phyloP scores from a whole-genome alignment of 2,329 filamentous ascomycete species.

The Aaosphaeria pasadenensis region DNA sequence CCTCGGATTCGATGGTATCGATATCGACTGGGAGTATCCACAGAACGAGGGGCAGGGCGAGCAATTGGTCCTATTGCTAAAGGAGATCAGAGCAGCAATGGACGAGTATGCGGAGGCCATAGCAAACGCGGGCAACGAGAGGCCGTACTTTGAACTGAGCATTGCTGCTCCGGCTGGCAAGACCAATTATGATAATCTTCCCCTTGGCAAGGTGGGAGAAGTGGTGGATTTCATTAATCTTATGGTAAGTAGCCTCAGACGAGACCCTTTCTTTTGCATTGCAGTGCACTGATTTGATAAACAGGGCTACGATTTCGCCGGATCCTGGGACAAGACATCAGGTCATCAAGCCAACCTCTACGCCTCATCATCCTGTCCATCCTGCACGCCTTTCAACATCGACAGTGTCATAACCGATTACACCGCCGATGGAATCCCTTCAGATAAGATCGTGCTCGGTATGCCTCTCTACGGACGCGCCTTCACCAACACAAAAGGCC shows the following conservation, averaged over 20 bases:
- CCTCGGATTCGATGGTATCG: constrained; percentile 61
- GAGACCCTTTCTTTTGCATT: background rate
- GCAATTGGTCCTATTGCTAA: constrained; percentile 40
- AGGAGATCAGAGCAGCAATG: constrained; percentile 36
- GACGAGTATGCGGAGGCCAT: constrained; percentile 40
- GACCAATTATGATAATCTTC: constrained; percentile 42
- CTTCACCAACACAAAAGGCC: constrained; percentile 75
- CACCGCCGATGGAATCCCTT: constrained; percentile 55
- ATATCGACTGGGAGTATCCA: constrained; percentile 51
- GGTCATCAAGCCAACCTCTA: constrained; percentile 83
- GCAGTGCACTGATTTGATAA: constrained; percentile 2
- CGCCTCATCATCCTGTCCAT: constrained; percentile 54
- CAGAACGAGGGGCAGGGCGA: constrained; percentile 37
- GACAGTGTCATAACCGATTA: constrained; percentile 70
- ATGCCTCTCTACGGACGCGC: constrained; percentile 91
- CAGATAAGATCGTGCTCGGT: constrained; percentile 77
- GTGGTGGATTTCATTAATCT: constrained; percentile 50
- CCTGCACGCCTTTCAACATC: constrained; percentile 75
- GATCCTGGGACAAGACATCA: constrained; percentile 69
- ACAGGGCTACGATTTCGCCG: constrained; percentile 57
- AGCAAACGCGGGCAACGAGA: constrained; percentile 8
- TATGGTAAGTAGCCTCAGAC: constrained; percentile 30
- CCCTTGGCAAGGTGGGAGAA: constrained; percentile 39
- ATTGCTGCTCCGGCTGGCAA: constrained; percentile 46
- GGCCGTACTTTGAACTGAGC: constrained; percentile 43